Conservation (phyloP, 441 rosid species). For the Populus hybrid region DNA sequence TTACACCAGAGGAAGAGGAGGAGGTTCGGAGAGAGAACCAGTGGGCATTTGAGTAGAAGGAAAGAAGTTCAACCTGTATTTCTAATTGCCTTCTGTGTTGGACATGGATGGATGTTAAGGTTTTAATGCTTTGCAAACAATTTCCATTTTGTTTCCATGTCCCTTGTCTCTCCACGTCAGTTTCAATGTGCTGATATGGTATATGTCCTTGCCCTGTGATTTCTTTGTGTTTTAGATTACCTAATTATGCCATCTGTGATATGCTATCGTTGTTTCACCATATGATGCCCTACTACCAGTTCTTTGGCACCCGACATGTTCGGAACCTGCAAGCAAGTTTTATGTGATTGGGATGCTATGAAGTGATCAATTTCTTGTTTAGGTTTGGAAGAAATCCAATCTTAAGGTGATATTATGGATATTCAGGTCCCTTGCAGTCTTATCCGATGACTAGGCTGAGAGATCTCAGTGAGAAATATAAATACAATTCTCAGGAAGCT, state of each 20-base stretch:
- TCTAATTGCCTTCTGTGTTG: constrained; percentile 1
- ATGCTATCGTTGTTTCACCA: background rate
- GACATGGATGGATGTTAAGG: background rate
- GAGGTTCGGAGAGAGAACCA: constrained; percentile 50
- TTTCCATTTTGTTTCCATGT: constrained; percentile 7
- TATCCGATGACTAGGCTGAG: background rate
- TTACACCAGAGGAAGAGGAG: constrained; percentile 40
- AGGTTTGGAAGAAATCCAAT: background rate
- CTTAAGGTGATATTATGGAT: background rate
- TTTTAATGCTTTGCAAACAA: background rate
- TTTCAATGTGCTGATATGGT: constrained; percentile 12
- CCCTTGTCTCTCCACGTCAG: background rate
- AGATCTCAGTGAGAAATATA: too few relatives aligned
- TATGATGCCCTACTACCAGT: background rate
- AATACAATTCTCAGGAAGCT: background rate
- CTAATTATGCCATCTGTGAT: background rate
- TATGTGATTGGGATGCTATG: background rate
- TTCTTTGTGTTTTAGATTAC: background rate
- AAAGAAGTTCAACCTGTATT: background rate
- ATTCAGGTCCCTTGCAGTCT: background rate
- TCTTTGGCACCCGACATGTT: background rate
- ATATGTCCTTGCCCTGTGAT: background rate
- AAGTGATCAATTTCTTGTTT: background rate
- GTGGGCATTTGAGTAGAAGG: constrained; percentile 43
- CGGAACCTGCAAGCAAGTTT: background rate